Evolutionary conservation across 2,329 filamentous ascomycete species (phyloP).

Genomic region (Neofusicoccum cordaticola): DNA sequence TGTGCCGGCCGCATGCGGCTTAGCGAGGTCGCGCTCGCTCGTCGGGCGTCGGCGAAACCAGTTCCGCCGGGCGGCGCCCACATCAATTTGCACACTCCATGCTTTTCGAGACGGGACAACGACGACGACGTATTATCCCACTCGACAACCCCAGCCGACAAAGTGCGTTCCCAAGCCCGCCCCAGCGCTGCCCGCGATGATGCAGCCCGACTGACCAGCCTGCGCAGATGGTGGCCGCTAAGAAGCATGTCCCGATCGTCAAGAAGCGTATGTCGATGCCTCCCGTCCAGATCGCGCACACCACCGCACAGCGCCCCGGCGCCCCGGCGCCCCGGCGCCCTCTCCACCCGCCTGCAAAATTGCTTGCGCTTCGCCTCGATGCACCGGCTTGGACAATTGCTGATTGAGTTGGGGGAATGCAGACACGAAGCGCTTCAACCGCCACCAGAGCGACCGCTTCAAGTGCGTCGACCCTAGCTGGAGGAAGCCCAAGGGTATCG

Average conservation of each 20-base stretch:
- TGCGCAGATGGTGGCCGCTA: conserved; percentile 90
- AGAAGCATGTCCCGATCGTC: conserved; percentile 99
- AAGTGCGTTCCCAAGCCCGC: conserved; percentile 29
- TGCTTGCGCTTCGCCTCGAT: background rate
- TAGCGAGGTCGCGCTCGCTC: background rate
- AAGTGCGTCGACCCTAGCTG: conserved; percentile 86
- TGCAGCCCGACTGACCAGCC: conserved; percentile 25
- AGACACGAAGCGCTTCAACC: conserved; percentile 93
- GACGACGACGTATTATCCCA: conserved; percentile 19
- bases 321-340: background rate
- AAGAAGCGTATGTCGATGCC: conserved; percentile 89
- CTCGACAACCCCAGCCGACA: conserved; percentile 36
- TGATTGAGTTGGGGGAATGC: conserved; percentile 23
- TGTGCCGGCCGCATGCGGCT: background rate
- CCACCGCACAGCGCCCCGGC: conserved; percentile 9
- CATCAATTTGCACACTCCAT: conserved; percentile 13
- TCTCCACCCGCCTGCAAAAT: background rate
- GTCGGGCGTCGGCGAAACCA: conserved; percentile 3
- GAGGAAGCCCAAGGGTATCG: conserved; percentile 99
- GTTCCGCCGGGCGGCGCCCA: conserved; percentile 9
- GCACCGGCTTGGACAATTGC: background rate
- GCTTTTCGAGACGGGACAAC: conserved; percentile 8
- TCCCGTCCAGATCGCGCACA: background rate
- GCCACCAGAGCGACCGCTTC: conserved; percentile 97
- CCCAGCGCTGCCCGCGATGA: background rate